phyloP scores from a whole-genome alignment of 2,329 filamentous ascomycete species.

The Fusarium sambucinum region DNA sequence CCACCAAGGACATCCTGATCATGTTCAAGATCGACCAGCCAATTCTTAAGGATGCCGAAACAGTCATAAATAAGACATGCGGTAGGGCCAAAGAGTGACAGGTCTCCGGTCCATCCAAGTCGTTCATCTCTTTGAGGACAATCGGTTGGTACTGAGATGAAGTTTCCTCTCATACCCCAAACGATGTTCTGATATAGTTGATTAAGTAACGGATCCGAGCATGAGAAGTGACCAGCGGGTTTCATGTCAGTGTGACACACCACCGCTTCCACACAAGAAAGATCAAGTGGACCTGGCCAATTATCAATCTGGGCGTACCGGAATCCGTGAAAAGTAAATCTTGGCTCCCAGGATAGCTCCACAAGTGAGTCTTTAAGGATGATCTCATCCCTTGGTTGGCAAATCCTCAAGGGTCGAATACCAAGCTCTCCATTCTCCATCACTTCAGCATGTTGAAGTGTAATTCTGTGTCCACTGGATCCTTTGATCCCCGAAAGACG shows the following conservation, averaged over 20 bases:
- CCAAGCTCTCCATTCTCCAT: slow-evolving; percentile 62
- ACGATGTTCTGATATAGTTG: slow-evolving; percentile 64
- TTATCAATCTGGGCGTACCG: slow-evolving; percentile 63
- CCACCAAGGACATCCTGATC: slow-evolving; percentile 25
- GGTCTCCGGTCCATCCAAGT: no score
- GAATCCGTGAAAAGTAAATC: slow-evolving; percentile 68
- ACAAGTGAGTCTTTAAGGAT: slow-evolving; percentile 27
- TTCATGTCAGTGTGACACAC: slow-evolving; percentile 65
- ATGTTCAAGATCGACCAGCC: slow-evolving; percentile 23
- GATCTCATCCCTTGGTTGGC: slow-evolving; percentile 29
- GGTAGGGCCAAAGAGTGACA: slow-evolving; percentile 62
- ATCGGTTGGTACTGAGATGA: slow-evolving; percentile 67
- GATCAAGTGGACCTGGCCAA: slow-evolving; percentile 49
- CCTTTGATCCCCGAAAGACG: slow-evolving; percentile 54
- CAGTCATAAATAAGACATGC: slow-evolving; percentile 66
- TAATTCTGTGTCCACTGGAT: slow-evolving; percentile 56
- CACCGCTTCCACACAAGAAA: slow-evolving; percentile 45
- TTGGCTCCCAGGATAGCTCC: slow-evolving; percentile 56
- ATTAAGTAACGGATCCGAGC: slow-evolving; percentile 65
- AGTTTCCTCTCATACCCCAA: slow-evolving; percentile 70
- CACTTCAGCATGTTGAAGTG: slow-evolving; percentile 66
- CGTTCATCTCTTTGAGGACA: slow-evolving; percentile 67
- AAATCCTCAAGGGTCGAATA: slow-evolving; percentile 40
- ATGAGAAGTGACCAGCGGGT: slow-evolving; percentile 62
- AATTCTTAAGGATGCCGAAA: slow-evolving; percentile 58